phyloP scores from a whole-genome alignment of 257 asterid species.

The Solanum sitiens region DNA sequence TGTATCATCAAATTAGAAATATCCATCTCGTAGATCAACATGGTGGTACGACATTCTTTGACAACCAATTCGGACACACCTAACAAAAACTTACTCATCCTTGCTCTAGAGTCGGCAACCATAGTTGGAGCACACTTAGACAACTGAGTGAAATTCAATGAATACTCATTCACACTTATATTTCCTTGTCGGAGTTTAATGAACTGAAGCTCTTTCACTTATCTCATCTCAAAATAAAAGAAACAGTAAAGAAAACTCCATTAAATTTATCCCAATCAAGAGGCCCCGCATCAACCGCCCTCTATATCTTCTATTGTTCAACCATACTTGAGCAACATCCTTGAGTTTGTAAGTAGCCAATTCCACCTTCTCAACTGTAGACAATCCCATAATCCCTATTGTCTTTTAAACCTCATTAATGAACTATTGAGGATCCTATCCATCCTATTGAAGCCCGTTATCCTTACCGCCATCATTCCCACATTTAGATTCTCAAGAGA shows the following conservation, averaged over 20 bases:
- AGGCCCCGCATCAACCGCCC: background rate
- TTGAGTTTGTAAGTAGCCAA: background rate
- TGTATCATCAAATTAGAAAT: background rate
- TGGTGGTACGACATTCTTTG: background rate
- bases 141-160: background rate
- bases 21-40: background rate
- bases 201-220: background rate
- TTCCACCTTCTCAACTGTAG: background rate
- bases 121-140: background rate
- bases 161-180: background rate
- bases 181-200: background rate
- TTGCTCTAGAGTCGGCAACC: background rate
- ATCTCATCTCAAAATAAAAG: background rate
- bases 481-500: background rate
- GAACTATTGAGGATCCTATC: background rate
- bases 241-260: background rate
- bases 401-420: background rate
- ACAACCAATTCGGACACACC: background rate
- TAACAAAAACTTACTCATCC: background rate
- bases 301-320: background rate
- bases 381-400: background rate
- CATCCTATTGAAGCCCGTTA: background rate
- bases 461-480: background rate
- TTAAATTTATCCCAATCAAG: background rate
- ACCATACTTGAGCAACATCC: background rate